A percentile compares a stretch with the other conserved stretches of the same genome.
phyloP scores from a whole-genome alignment of 768 basidiomycete genomes.

The Suillus placidus region DNA sequence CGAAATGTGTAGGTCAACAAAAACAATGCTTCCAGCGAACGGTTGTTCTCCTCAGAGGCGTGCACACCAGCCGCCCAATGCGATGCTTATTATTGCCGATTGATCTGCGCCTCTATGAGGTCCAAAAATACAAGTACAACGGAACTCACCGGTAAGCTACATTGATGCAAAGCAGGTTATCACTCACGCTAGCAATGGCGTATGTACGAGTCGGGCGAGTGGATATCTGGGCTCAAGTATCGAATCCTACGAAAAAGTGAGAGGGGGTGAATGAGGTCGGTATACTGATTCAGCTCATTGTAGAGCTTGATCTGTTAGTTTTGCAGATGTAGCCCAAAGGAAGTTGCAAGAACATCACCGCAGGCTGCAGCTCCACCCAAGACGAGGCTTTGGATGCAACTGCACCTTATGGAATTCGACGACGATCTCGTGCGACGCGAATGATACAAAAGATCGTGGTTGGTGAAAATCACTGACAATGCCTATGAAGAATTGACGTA shows the following conservation, averaged over 20 bases:
- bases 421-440: slow-evolving; percentile 79
- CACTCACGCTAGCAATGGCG: too few species aligned
- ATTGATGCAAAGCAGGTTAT: too few species aligned
- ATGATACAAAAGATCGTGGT: slow-evolving; percentile 82
- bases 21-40: background rate
- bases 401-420: slow-evolving; percentile 77
- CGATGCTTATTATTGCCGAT: background rate
- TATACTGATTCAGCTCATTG: too few species aligned
- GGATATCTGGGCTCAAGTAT: too few species aligned
- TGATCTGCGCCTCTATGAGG: background rate
- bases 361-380: too few species aligned
- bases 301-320: too few species aligned
- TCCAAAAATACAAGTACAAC: background rate
- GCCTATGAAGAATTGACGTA: slow-evolving; percentile 34
- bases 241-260: too few species aligned
- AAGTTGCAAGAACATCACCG: too few species aligned
- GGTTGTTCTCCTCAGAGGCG: background rate
- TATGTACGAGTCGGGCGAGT: too few species aligned
- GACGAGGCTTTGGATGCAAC: slow-evolving; percentile 27
- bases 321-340: too few species aligned
- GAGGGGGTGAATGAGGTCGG: too few species aligned
- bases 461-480: slow-evolving; percentile 73
- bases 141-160: background rate
- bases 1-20: too few species aligned
- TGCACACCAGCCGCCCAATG: background rate